Evolutionary conservation across 176 grass and related monocot species (phyloP).

Genomic region (Elaeis guineensis): DNA sequence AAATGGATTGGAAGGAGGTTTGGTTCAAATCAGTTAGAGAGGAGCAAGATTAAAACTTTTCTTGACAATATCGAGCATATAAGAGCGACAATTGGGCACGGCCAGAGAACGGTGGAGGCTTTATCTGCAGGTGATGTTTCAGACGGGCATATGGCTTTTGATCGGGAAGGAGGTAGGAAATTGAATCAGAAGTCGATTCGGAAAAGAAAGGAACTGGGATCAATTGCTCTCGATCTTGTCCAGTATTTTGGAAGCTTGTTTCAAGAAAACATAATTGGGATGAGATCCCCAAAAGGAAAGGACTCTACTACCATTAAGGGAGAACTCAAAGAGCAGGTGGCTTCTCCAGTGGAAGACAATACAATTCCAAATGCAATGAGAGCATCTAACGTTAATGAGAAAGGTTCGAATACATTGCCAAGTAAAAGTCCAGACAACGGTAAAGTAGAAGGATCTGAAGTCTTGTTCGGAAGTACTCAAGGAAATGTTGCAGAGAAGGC

Average conservation of each 20-base stretch:
- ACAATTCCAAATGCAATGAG: conserved; percentile 2
- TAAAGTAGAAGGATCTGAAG: neutral
- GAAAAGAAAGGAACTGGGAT: conserved; percentile 24
- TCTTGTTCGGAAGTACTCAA: neutral
- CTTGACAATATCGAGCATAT: conserved; percentile 37
- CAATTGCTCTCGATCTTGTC: conserved; percentile 28
- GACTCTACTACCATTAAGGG: conserved; percentile 10
- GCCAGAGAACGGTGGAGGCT: conserved; percentile 13
- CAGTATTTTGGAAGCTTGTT: conserved; percentile 33
- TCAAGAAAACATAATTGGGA: conserved; percentile 37
- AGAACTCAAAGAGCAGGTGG: conserved; percentile 7
- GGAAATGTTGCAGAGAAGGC: neutral
- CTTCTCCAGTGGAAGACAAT: conserved; percentile 4
- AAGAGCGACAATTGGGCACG: conserved; percentile 29
- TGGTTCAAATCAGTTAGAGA: conserved; percentile 13
- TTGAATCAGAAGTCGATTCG: conserved; percentile 13
- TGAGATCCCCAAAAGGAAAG: conserved; percentile 33
- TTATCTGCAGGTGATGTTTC: conserved; percentile 13
- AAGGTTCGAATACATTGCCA: neutral
- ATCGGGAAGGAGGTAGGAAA: conserved; percentile 27
- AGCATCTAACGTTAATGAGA: conserved; percentile 7
- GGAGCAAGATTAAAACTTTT: conserved; percentile 10
- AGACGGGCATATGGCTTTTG: neutral
- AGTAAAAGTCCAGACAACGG: neutral
- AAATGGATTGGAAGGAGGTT: conserved; percentile 21